Evolutionary conservation across 1,284 basidiomycete genomes (phyloP).

Genomic region (Heterobasidion irregulare): DNA sequence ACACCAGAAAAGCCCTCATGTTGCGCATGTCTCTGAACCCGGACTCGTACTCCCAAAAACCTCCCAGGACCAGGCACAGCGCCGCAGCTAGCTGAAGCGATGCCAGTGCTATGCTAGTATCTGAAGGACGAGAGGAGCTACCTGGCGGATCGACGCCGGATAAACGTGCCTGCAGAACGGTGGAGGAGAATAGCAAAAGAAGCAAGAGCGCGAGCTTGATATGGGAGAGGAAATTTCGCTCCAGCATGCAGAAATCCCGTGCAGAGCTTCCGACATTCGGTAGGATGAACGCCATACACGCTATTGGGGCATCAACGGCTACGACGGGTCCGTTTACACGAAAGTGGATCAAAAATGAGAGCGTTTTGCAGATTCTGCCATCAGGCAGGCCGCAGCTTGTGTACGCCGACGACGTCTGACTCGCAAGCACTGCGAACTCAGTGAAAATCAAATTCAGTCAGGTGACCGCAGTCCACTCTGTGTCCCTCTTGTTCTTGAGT

Average conservation of each 20-base stretch:
- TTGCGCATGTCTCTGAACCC: constrained; percentile 46
- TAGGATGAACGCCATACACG: not conserved
- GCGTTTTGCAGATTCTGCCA: too few relatives aligned
- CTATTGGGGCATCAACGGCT: too few relatives aligned
- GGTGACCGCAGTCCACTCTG: too few relatives aligned
- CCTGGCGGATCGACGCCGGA: not conserved
- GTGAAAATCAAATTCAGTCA: too few relatives aligned
- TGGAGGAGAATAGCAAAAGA: not conserved
- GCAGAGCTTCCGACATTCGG: not conserved
- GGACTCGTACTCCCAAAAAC: constrained; percentile 55
- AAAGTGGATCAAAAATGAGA: too few relatives aligned
- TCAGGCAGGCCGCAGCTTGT: too few relatives aligned
- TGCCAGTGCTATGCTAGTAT: constrained; percentile 17
- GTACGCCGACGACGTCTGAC: too few relatives aligned
- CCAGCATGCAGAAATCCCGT: not conserved
- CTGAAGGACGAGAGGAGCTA: not conserved
- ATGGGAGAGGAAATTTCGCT: not conserved
- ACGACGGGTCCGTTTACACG: too few relatives aligned
- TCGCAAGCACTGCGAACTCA: too few relatives aligned
- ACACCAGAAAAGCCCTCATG: constrained; percentile 49
- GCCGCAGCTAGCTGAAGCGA: constrained; percentile 31
- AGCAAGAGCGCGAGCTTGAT: constrained; percentile 1
- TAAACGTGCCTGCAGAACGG: not conserved
- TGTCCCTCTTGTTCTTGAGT: too few relatives aligned
- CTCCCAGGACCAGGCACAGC: constrained; percentile 44